phyloP scores from a whole-genome alignment of 2,329 filamentous ascomycete species.

The Calonectria honghensis region DNA sequence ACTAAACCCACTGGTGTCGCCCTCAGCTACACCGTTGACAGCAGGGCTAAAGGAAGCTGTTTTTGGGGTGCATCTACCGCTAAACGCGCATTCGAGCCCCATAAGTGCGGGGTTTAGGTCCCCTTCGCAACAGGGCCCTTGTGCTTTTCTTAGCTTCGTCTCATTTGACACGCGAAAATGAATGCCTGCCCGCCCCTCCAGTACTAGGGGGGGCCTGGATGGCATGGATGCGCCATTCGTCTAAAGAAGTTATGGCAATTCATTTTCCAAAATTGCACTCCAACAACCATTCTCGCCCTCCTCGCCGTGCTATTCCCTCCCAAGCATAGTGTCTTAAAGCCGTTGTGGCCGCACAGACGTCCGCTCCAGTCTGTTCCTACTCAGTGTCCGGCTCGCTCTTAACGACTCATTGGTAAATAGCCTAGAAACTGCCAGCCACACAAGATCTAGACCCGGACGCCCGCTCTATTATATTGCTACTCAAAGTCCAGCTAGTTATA shows the following conservation, averaged over 20 bases:
- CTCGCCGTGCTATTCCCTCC: not conserved
- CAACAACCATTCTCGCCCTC: not conserved
- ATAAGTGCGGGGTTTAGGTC: not conserved
- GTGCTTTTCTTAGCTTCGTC: not conserved
- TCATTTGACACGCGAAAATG: not conserved
- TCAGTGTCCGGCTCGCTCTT: not conserved
- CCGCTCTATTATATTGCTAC: not conserved
- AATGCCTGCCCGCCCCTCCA: too few relatives aligned
- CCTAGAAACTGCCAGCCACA: not conserved
- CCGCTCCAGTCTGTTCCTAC: not conserved
- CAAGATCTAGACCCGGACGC: not conserved
- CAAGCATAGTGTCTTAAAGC: not conserved
- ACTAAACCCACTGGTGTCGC: slow-evolving; percentile 21
- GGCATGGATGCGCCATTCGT: not conserved
- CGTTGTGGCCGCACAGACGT: not conserved
- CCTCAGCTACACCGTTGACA: slow-evolving; percentile 11
- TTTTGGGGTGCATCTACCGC: not conserved
- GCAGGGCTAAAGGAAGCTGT: not conserved
- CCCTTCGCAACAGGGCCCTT: not conserved
- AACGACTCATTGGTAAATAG: not conserved
- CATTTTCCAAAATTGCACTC: not conserved
- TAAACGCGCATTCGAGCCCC: not conserved
- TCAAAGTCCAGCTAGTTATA: not conserved
- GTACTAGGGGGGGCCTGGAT: not conserved
- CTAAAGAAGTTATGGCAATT: not conserved